A percentile compares a stretch with the other conserved stretches of the same genome.
Evolutionary conservation across 208 protist species (phyloP).

Genomic region (Angomonas ambiguus): DNA sequence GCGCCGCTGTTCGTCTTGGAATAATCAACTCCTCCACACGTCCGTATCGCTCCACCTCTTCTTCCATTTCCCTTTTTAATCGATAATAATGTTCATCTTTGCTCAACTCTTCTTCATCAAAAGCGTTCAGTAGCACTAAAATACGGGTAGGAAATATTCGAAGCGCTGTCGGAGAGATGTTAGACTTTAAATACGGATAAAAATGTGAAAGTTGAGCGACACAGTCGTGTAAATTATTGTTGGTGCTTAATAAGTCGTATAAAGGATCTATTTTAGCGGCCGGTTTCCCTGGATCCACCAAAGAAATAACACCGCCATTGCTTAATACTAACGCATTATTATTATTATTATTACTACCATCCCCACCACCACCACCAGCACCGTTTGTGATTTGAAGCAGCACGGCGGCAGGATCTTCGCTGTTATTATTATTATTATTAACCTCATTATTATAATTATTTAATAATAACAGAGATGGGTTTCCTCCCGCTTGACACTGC

Average conservation of each 20-base stretch:
- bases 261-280: background rate
- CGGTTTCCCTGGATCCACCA: background rate
- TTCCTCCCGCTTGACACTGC: too few species aligned
- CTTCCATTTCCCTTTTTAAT: constrained; percentile 66
- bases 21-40: constrained; percentile 76
- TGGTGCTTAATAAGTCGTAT: background rate
- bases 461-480: too few species aligned
- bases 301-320: background rate
- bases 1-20: constrained; percentile 60
- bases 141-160: constrained; percentile 75
- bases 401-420: too few species aligned
- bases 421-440: too few species aligned
- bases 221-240: background rate
- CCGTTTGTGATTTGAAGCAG: too few species aligned
- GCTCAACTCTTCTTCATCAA: constrained; percentile 83
- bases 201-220: constrained; percentile 29
- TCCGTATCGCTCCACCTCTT: constrained; percentile 81
- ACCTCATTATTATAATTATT: too few species aligned
- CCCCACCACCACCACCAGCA: too few species aligned
- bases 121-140: constrained; percentile 80
- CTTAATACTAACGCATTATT: background rate
- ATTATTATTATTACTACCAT: background rate
- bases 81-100: constrained; percentile 62
- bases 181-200: constrained; percentile 64
- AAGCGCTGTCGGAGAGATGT: constrained; percentile 65